Percentiles rank a stretch among this genome's conserved stretches.
Evolutionary conservation across 2,329 filamentous ascomycete genomes (phyloP).

Genomic region (Proliferodiscus dingleyae): DNA sequence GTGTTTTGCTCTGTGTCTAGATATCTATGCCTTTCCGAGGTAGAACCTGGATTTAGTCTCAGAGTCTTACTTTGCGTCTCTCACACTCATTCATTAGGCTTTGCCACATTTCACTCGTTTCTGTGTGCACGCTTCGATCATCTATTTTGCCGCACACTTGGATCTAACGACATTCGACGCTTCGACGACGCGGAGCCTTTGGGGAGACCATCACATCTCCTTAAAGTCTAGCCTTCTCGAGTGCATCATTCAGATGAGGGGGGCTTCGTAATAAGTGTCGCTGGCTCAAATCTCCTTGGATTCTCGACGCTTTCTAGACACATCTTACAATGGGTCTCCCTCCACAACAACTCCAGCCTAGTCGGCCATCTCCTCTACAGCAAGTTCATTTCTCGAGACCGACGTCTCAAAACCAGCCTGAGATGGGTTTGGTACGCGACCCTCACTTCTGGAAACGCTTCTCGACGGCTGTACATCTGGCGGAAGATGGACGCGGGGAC

Average conservation of each 20-base stretch:
- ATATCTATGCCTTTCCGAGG: neutral
- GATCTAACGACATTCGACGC: neutral
- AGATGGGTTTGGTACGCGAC: conserved; percentile 28
- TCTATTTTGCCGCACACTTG: neutral
- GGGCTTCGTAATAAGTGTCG: no score
- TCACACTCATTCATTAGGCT: neutral
- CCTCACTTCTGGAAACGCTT: conserved; percentile 33
- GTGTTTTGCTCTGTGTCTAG: neutral
- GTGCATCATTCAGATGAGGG: no score
- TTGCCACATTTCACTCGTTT: neutral
- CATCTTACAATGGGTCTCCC: conserved; percentile 18
- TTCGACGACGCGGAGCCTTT: neutral
- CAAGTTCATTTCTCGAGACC: conserved; percentile 27
- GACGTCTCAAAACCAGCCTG: conserved; percentile 15
- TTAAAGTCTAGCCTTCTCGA: no score
- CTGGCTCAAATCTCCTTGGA: no score
- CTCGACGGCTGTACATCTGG: conserved; percentile 27
- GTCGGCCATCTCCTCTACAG: conserved; percentile 28
- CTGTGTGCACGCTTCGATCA: neutral
- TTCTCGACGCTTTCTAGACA: no score
- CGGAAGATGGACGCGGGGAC: conserved; percentile 20
- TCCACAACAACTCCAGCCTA: conserved; percentile 16
- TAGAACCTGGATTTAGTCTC: neutral
- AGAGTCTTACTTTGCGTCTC: neutral
- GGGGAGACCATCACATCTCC: no score